Evolutionary conservation across 192 early-diverging fungal species (phyloP), one percentile per base, ranked within the genome.

Genomic region (Coemansia sp.): DNA sequence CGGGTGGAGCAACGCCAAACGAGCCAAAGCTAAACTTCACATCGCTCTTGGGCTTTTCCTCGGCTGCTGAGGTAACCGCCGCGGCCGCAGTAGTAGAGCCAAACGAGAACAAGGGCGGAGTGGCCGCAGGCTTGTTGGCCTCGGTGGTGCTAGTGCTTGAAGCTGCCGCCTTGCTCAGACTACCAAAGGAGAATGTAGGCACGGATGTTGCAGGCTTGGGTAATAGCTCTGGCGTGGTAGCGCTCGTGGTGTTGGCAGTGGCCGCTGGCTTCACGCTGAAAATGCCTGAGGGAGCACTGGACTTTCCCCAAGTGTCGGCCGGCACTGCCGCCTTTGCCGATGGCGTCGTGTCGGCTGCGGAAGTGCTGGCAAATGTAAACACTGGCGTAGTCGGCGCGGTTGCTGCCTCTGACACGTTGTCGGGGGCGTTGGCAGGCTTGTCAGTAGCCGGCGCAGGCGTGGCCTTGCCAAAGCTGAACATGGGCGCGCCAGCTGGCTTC

Each of bases 401-500:
- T 15, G 42, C 33, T 19, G 42, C 41, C 35, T 53, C 51, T 17
- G 51, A 25, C 26, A 19, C 21, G 34, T 49, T 58, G 8, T 39
- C 56, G 13, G 43, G 34, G 13, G 18, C 27, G 10, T 47, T 17
- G 5, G 47, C 57, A 14, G 57, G 46, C 47, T 42, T 41, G 2
- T 26, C 36, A 3, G 57, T 36, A 9, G 45, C 46, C 33, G 14
- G 31, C 14, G 47, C 31, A 22, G 8, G 17, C n/a, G 34, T 29
- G 14, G 34, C 27, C 17, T 53, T 58, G n/a, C 58, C 41, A 48
- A 68, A 61, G 41, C 41, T 57, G 15, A 61, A 68, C 36, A 41
- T 9, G 19, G 64, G 51, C 22, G 42, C 32, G 14, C 11, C 42
- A 15, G 39, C 19, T 7, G 29, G n/a, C 19, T 22, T 30, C 33